Evolutionary conservation across 2,329 filamentous ascomycete species (phyloP).

Genomic region (Ramularia collo-cygni): DNA sequence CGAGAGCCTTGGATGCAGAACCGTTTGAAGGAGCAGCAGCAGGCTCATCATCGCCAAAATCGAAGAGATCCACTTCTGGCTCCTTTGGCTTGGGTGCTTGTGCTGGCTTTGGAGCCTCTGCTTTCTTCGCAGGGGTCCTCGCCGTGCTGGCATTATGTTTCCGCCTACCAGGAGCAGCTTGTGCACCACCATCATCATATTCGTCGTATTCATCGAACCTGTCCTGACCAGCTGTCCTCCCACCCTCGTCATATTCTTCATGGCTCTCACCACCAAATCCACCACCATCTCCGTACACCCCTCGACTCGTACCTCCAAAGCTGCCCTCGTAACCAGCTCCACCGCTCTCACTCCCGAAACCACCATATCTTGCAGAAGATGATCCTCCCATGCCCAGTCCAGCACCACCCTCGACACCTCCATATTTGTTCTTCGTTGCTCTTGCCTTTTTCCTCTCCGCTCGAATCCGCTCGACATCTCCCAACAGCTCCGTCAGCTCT

Average conservation of each 20-base stretch:
- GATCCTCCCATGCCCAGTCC: conserved; percentile 48
- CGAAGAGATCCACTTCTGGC: conserved; percentile 87
- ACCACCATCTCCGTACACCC: conserved; percentile 91
- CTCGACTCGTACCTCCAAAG: conserved; percentile 58
- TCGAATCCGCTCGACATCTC: conserved; percentile 81
- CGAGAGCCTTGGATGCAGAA: conserved; percentile 25
- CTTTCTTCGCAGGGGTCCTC: conserved; percentile 49
- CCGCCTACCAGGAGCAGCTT: conserved; percentile 47
- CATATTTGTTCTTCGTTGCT: conserved; percentile 87
- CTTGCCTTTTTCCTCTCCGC: conserved; percentile 78
- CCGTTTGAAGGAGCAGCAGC: conserved; percentile 44
- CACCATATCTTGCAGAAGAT: conserved; percentile 63
- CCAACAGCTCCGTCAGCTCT: conserved; percentile 86
- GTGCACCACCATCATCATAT: conserved; percentile 80
- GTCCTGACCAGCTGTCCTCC: conserved; percentile 50
- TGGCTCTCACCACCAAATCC: conserved; percentile 75
- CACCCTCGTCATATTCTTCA: conserved; percentile 57
- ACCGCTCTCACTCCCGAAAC: conserved; percentile 74
- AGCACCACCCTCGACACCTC: conserved; percentile 79
- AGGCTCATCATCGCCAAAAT: conserved; percentile 72
- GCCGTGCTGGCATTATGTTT: conserved; percentile 37
- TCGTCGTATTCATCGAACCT: conserved; percentile 97
- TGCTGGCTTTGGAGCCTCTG: conserved; percentile 62
- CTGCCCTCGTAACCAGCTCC: conserved; percentile 38
- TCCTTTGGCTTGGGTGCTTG: conserved; percentile 78